phyloP scores from a whole-genome alignment of 192 early-diverging fungal species.

The Thoreauomyces humboldtii region DNA sequence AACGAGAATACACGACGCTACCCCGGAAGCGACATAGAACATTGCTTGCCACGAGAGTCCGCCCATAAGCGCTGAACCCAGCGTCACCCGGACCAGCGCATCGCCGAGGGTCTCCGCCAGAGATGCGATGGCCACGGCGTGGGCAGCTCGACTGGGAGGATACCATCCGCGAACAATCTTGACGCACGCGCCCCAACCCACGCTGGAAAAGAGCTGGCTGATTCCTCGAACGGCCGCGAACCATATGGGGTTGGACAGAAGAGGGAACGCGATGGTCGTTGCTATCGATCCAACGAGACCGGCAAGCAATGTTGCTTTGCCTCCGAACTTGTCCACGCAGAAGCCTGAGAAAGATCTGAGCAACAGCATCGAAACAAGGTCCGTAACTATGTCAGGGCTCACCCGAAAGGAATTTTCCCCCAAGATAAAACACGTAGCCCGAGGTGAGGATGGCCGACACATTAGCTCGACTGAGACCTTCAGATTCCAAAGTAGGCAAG shows the following conservation, averaged over 20 bases:
- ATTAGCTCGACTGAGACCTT: constrained; percentile 8
- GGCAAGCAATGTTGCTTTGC: constrained; percentile 12
- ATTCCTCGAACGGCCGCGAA: constrained; percentile 8
- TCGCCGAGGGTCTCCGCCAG: constrained; percentile 24
- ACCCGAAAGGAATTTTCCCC: constrained; percentile 10
- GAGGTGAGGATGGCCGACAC: constrained; percentile 7
- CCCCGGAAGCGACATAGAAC: constrained; percentile 22
- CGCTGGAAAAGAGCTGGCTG: constrained; percentile 28
- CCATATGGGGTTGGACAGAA: background rate
- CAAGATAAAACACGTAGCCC: constrained; percentile 14
- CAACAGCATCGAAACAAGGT: background rate
- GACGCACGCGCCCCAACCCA: constrained; percentile 28
- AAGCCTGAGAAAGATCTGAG: constrained; percentile 19
- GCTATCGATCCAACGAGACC: constrained; percentile 25
- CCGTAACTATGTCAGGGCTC: background rate
- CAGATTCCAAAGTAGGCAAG: constrained; percentile 17
- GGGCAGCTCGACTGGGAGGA: constrained; percentile 17
- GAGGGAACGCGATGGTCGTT: constrained; percentile 12
- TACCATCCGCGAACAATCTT: constrained; percentile 30
- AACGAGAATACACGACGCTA: constrained; percentile 1
- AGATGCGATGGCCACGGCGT: constrained; percentile 24
- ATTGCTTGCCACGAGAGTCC: constrained; percentile 22
- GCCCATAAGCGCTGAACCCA: constrained; percentile 6
- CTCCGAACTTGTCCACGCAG: constrained; percentile 17
- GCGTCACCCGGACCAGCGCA: constrained; percentile 16